phyloP scores from a whole-genome alignment of 768 basidiomycete species.

The Chlorophyllum brunneum region DNA sequence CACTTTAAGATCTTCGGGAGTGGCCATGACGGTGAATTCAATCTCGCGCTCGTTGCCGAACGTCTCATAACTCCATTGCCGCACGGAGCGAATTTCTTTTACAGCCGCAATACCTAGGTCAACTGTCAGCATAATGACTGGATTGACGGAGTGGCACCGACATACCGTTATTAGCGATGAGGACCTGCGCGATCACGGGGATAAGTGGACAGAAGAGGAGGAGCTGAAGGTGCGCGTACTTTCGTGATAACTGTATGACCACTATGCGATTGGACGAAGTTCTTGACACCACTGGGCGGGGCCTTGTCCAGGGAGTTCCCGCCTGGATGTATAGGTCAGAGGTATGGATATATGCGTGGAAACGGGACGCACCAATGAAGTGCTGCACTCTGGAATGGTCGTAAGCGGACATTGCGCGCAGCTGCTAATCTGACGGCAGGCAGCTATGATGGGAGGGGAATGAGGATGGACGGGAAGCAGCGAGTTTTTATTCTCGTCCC shows the following conservation, averaged over 20 bases:
- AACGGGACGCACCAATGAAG: constrained; percentile 39
- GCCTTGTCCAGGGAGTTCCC: constrained; percentile 91
- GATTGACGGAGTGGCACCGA: constrained; percentile 5
- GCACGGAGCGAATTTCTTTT: constrained; percentile 97
- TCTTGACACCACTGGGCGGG: constrained; percentile 69
- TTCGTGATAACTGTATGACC: constrained; percentile 99
- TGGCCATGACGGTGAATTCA: constrained; percentile 99
- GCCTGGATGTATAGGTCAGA: constrained; percentile 46
- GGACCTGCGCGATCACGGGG: constrained; percentile 53
- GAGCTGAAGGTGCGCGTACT: constrained; percentile 39
- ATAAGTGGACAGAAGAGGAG: not conserved
- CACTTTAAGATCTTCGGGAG: constrained; percentile 96
- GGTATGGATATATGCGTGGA: constrained; percentile 4
- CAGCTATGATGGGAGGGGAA: constrained; percentile 17
- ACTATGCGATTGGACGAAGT: constrained; percentile 88
- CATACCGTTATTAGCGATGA: constrained; percentile 96
- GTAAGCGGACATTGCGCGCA: constrained; percentile 40
- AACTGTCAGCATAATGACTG: constrained; percentile 18
- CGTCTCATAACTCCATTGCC: constrained; percentile 99
- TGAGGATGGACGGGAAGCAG: constrained; percentile 14
- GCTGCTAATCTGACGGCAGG: constrained; percentile 13
- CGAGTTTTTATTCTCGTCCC: constrained; percentile 24
- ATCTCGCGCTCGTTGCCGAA: constrained; percentile 95
- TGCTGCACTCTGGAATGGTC: constrained; percentile 55
- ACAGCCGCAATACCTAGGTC: constrained; percentile 92